Conservation (phyloP, 1,284 basidiomycete species). For the Microbotryum intermedium region DNA sequence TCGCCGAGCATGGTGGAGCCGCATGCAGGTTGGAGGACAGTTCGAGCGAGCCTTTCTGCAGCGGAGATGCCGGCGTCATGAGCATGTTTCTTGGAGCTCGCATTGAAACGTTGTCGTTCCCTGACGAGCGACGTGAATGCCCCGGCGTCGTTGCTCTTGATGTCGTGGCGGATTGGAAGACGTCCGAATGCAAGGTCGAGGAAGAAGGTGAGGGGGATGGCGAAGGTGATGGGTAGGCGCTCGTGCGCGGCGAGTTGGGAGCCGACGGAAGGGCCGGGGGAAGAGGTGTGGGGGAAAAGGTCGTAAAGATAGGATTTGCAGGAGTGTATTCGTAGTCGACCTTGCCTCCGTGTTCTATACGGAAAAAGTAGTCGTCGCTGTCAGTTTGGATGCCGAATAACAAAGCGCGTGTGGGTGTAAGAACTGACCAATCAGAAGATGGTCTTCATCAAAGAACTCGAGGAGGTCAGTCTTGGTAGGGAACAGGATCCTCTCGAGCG, state of each 20-base stretch:
- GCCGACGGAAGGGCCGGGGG: conserved; percentile 1
- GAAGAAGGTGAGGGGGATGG: conserved; percentile 18
- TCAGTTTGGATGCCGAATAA: background rate
- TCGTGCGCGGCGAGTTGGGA: background rate
- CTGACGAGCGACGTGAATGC: background rate
- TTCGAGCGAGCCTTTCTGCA: no score
- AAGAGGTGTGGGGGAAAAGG: conserved; percentile 20
- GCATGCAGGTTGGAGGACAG: background rate
- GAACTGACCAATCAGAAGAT: conserved; percentile 52
- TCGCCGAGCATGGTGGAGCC: conserved; percentile 6
- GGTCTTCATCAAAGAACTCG: conserved; percentile 50
- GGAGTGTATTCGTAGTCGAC: conserved; percentile 27
- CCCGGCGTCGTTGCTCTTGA: background rate
- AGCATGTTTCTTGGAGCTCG: no score
- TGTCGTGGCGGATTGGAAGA: conserved; percentile 8
- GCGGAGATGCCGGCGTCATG: no score
- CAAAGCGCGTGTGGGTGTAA: background rate
- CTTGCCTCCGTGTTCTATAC: conserved; percentile 30
- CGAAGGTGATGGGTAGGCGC: conserved; percentile 4
- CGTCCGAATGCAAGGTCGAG: conserved; percentile 14
- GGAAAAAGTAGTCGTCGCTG: background rate
- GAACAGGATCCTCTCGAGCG: conserved; percentile 65
- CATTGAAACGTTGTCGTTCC: no score
- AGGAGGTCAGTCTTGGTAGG: conserved; percentile 53
- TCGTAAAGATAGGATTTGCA: conserved; percentile 28